Conservation (phyloP, 345 rosid genomes). For the Hibiscus syriacus region DNA sequence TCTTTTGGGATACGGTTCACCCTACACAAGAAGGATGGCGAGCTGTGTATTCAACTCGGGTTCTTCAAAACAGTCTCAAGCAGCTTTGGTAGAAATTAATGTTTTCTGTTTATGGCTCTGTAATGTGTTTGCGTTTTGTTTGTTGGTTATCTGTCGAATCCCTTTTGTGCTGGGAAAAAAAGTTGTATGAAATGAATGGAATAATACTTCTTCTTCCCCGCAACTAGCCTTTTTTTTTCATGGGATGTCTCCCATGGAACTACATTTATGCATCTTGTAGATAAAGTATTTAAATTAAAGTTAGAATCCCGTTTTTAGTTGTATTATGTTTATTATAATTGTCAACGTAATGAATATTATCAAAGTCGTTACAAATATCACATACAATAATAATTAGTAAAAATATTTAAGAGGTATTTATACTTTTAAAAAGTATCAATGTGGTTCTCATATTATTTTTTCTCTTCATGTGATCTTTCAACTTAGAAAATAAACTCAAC, state of each 20-base stretch:
- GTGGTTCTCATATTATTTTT: no score
- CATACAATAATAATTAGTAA: no score
- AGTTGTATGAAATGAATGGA: constrained; percentile 1
- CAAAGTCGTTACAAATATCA: no score
- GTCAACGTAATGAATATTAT: no score
- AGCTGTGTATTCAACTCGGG: constrained; percentile 25
- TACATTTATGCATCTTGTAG: no score
- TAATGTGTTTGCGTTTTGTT: not conserved
- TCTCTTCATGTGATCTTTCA: no score
- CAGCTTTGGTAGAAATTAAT: constrained; percentile 5
- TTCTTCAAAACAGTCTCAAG: constrained; percentile 17
- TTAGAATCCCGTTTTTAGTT: no score
- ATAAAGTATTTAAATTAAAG: no score
- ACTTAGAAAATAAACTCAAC: no score
- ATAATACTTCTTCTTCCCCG: not conserved
- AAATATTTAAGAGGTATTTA: no score
- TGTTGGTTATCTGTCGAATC: not conserved
- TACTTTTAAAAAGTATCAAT: no score
- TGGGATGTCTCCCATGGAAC: constrained; percentile 2
- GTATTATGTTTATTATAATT: no score
- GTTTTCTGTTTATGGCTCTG: not conserved
- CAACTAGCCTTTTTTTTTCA: not conserved
- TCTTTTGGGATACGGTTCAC: constrained; percentile 64
- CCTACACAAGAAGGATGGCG: constrained; percentile 58
- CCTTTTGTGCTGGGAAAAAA: not conserved